Evolutionary conservation across 371 early-diverging fungal genomes (phyloP), one percentile per base, ranked within the genome.

Genomic region (Mortierella sp.): DNA sequence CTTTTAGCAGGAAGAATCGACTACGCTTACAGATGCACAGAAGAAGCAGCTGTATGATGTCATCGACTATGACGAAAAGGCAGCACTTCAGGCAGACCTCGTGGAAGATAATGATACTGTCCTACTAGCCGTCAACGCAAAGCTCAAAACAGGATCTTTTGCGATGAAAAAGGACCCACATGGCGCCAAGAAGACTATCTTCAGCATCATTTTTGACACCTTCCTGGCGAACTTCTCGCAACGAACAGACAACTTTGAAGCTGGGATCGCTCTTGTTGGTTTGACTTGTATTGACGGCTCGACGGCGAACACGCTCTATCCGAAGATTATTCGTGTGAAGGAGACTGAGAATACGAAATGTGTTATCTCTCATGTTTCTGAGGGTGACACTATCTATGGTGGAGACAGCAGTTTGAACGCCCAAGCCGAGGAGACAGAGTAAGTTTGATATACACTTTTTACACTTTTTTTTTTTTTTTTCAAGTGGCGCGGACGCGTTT

Each of bases 1-100:
- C 21, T 62, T 12, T n/a, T 72, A 72, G 55, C 57, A 49, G 46
- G 84, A 81, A 13, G 81, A 81, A 0, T 70, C 82, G 14, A 58
- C 86, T 1, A 80, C 84, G 0, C 81, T 90, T 24, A 87, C 89
- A 2, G 94, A 94, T 28, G 90, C 88, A 41, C 93, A 96, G 60
- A 87, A 91, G 25, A 83, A 94, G 63, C 91, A 95, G 67, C 85
- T 98, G 21, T 96, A 95, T 81, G 92, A 97, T 40, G 93, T 96
- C 2, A 96, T 98, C 67, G 99, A 98, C 63, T 97, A 92, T 77
- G 92, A 98, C 65, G 95, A 95, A 54, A 87, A 91, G 24, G 82
- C 88, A 19, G 89, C 91, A 0, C 82, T 83, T 8, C 72, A 89
- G 17, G 80, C 83, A 1, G 85, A 86, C 10, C 80, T 90, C 4